A percentile compares a stretch with the other conserved stretches of the same genome.
These are phyloP conservation scores for Syncephalastrum racemosum DNA, from an alignment of 371 early-diverging fungal species.

Conservation along the genomic window DNA sequence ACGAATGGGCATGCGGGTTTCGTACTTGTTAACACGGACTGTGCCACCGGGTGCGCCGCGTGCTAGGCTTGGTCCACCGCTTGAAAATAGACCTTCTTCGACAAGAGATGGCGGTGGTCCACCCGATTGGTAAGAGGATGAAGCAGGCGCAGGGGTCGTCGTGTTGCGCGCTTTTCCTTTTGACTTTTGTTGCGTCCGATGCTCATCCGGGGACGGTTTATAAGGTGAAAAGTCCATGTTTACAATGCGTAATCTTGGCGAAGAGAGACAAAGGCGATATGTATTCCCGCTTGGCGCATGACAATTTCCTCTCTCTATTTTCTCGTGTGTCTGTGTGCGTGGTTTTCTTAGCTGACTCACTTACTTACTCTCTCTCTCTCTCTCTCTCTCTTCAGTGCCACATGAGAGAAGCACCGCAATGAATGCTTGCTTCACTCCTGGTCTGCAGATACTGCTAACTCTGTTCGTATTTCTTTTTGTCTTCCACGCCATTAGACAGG, in stretches of 20 bases:
- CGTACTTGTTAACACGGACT: slow-evolving; percentile 76
- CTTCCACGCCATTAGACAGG: too few species aligned
- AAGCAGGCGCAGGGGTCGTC: slow-evolving; percentile 6
- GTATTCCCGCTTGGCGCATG: too few species aligned
- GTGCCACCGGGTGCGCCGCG: slow-evolving; percentile 32
- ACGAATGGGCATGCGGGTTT: slow-evolving; percentile 71
- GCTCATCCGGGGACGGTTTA: slow-evolving; percentile 54
- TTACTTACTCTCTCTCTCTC: too few species aligned
- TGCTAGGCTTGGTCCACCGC: slow-evolving; percentile 13
- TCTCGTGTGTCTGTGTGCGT: too few species aligned
- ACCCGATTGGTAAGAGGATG: slow-evolving; percentile 17
- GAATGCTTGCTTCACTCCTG: too few species aligned
- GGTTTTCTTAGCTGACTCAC: too few species aligned
- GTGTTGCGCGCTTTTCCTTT: slow-evolving; percentile 14
- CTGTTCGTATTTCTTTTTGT: too few species aligned
- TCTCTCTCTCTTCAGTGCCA: too few species aligned
- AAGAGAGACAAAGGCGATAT: too few species aligned
- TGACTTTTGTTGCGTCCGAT: slow-evolving; percentile 26
- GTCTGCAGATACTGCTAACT: too few species aligned
- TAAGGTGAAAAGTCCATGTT: slow-evolving; percentile 51
- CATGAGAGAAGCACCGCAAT: too few species aligned
- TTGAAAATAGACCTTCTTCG: slow-evolving; percentile 38
- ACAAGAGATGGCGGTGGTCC: slow-evolving; percentile 15
- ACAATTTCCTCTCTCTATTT: too few species aligned
- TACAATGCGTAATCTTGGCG: not conserved